These are phyloP conservation scores for Quercus berberidifolia DNA, from an alignment of 306 rosid species.

Conservation along the genomic window DNA sequence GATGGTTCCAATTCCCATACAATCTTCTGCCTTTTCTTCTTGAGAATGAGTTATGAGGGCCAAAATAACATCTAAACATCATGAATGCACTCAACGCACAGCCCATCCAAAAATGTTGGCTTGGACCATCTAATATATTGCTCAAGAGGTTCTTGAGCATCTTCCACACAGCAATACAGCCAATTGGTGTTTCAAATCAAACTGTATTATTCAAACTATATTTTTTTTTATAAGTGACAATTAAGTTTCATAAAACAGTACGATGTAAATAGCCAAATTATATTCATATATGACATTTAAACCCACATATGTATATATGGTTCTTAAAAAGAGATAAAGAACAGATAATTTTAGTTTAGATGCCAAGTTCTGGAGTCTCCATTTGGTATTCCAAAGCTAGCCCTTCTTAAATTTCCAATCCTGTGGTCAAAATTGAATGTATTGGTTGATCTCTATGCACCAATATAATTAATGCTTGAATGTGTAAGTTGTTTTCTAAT, in stretches of 20 bases:
- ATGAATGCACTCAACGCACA: neutral
- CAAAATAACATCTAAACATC: constrained; percentile 3
- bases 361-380: constrained; percentile 2
- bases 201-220: neutral
- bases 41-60: neutral
- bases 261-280: neutral
- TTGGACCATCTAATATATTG: constrained; percentile 10
- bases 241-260: constrained; percentile 11
- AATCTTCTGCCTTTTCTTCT: neutral
- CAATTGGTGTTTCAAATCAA: constrained; percentile 4
- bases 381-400: neutral
- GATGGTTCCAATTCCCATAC: neutral
- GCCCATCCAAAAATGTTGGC: neutral
- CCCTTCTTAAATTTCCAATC: constrained; percentile 3
- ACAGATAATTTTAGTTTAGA: neutral
- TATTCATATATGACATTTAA: neutral
- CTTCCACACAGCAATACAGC: constrained; percentile 4
- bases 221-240: neutral
- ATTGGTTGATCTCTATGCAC: constrained; percentile 6
- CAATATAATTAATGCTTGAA: neutral
- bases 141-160: constrained; percentile 8
- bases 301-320: neutral
- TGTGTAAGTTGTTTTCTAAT: constrained; percentile 9
- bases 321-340: neutral
- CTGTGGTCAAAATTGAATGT: neutral